Evolutionary conservation across 2,329 filamentous ascomycete genomes (phyloP), one percentile per base, ranked within the genome.

Genomic region (Calonectria montana): DNA sequence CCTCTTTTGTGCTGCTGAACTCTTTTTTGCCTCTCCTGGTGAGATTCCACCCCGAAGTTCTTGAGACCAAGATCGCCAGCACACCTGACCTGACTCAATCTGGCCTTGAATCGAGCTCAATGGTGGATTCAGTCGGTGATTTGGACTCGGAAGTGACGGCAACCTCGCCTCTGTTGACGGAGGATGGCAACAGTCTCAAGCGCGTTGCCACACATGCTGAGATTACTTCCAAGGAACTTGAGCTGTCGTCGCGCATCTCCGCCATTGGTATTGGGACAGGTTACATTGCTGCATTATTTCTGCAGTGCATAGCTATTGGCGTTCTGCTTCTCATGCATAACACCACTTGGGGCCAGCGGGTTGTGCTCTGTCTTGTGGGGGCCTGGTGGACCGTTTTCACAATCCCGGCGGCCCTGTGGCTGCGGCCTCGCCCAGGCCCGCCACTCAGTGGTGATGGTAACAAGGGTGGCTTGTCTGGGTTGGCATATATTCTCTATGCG

Each of bases 311-410:
- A 2, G 92, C 93, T 64, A 96, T 98, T 72, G 83, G 94, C 61
- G 89, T 98, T 47, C 89, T 98, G 3, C 87, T 95, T 45, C 84
- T 87, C 2, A 91, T 94, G 81, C 89, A 91, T 43, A 96, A 94
- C 72, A 94, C 94, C 4, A 96, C 93, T 0, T 96, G 96, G 86
- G 94, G 95, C 0, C 91, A 98, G 55, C 92, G 96, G 4, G 88
- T 98, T 4, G 96, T 97, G 0, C 88, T 99, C 12, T 95, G 97
- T 82, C 85, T 96, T 69, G 92, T 98, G 65, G 97, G 97, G 39
- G 83, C 91, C 31, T 99, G 97, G 97, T 99, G 97, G 97, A 91
- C 96, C 53, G 71, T 94, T 39, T 98, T 99, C 82, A 97, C 94
- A 4, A 91, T 98, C 67, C 97, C 97, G 0, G 92, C 95, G 0